phyloP scores from a whole-genome alignment of 768 basidiomycete species.

The Xanthoconium stramineum region DNA sequence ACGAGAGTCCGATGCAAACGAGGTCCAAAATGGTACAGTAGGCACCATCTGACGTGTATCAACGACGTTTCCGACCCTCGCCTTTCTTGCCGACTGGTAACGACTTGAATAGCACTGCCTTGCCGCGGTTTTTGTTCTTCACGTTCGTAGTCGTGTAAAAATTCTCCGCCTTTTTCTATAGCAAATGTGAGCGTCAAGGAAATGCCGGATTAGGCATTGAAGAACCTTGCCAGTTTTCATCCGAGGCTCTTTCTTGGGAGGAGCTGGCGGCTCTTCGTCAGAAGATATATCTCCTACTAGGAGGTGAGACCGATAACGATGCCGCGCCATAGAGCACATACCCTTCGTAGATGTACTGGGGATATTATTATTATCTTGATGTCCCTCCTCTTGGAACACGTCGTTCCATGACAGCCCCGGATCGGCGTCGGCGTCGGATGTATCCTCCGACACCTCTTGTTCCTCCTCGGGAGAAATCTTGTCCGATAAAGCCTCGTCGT shows the following conservation, averaged over 20 bases:
- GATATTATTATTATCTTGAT: slow-evolving; percentile 18
- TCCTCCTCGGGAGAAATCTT: slow-evolving; percentile 41
- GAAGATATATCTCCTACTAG: slow-evolving; percentile 28
- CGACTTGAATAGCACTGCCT: slow-evolving; percentile 57
- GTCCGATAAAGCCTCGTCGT: slow-evolving; percentile 30
- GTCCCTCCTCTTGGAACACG: slow-evolving; percentile 63
- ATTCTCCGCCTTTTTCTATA: slow-evolving; percentile 81
- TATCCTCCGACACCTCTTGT: slow-evolving; percentile 36
- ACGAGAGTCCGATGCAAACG: slow-evolving; percentile 1
- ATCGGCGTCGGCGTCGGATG: slow-evolving; percentile 31
- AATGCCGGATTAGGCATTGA: background rate
- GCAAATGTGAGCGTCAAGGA: slow-evolving; percentile 8
- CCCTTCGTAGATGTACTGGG: slow-evolving; percentile 14
- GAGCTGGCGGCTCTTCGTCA: slow-evolving; percentile 34
- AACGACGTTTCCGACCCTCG: slow-evolving; percentile 38
- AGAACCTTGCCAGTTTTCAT: slow-evolving; percentile 92
- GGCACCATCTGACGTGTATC: slow-evolving; percentile 14
- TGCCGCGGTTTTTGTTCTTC: slow-evolving; percentile 79
- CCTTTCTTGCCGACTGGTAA: slow-evolving; percentile 51
- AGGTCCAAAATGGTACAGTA: slow-evolving; percentile 11
- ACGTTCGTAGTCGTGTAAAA: slow-evolving; percentile 85
- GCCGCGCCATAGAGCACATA: slow-evolving; percentile 12
- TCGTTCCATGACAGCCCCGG: slow-evolving; percentile 81
- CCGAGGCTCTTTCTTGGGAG: slow-evolving; percentile 59
- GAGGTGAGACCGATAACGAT: slow-evolving; percentile 8